Evolutionary conservation across 192 early-diverging fungal species (phyloP), one percentile per base, ranked within the genome.

Genomic region (Backusella luteola): DNA sequence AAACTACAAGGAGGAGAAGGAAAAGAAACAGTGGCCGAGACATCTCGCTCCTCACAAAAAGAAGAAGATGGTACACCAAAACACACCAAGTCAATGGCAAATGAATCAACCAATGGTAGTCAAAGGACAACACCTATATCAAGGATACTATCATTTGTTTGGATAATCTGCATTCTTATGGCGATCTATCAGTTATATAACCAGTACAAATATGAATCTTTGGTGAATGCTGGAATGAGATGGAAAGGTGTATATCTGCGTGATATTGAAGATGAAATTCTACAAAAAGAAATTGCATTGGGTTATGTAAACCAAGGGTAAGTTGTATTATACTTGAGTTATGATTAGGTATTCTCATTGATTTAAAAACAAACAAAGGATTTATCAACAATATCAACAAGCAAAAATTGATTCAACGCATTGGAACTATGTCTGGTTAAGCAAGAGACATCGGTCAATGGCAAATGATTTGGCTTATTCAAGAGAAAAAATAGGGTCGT

Each of bases 161-260:
- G 56, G 56, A 14, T 63, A 26, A 1, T 63, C 9, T 63, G 56
- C 11, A 63, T 63, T 14, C 23, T 63, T 63, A 63, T 63, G 56
- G 32, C 56, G 3, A 11, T 44, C 6, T 42, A 75, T 68, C 63
- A 75, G 5, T 3, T 38, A 39, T 66, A 66, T 35, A 59, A 73
- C 46, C 36, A 15, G 76, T 34, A 69, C 44, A 59, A 72, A 76
- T 36, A 78, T 71, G 6, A 67, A 42, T 75, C 56, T 6, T 32
- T 80, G 0, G 29, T 63, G 26, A 84, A 82, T 49, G 46, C 71
- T 5, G 77, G 71, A 8, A 78, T 77, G 14, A 69, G 74, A 11
- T 77, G 80, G 21, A 79, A 83, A 68, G 85, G 85, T 6, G 87
- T 88, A 2, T 86, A 80, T 67, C 42, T 88, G 41, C 74, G 79